Percentiles rank a stretch among this genome's conserved stretches.
phyloP scores from a whole-genome alignment of 73 alveolate genomes.

The Paramecium sonneborni region DNA sequence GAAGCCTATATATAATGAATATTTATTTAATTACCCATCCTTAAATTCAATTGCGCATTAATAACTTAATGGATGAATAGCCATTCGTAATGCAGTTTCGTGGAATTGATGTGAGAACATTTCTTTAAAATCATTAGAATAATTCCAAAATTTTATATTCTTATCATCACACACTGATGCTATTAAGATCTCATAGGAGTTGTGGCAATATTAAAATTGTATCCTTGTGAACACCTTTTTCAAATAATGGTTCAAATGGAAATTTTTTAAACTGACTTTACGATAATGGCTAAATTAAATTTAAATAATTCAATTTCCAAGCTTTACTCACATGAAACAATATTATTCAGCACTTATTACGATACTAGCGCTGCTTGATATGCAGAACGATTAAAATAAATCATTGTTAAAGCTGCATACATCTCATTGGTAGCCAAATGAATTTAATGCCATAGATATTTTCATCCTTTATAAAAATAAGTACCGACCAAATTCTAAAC shows the following conservation, averaged over 20 bases:
- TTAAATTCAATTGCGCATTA: constrained; percentile 57
- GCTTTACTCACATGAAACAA: constrained; percentile 41
- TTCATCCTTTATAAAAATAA: constrained; percentile 47
- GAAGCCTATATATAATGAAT: not conserved
- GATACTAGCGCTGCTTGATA: not conserved
- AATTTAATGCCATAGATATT: constrained; percentile 37
- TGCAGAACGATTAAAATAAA: constrained; percentile 30
- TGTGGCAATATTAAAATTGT: constrained; percentile 42
- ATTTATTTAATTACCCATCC: constrained; percentile 37
- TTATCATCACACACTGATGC: constrained; percentile 64
- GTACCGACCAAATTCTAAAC: constrained; percentile 20
- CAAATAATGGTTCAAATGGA: constrained; percentile 64
- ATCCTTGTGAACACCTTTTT: constrained; percentile 63
- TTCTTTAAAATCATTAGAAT: constrained; percentile 58
- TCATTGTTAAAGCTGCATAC: constrained; percentile 60
- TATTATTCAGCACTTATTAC: not conserved
- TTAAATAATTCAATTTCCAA: constrained; percentile 51
- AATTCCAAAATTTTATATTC: constrained; percentile 52
- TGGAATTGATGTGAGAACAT: constrained; percentile 56
- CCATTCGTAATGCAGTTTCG: constrained; percentile 52
- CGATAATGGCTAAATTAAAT: constrained; percentile 57
- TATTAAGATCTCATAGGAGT: constrained; percentile 61
- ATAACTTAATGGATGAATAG: constrained; percentile 61
- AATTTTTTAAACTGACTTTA: constrained; percentile 44
- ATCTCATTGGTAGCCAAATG: constrained; percentile 63